Evolutionary conservation across 2,329 filamentous ascomycete genomes (phyloP).

Genomic region (Sclerotinia borealis): DNA sequence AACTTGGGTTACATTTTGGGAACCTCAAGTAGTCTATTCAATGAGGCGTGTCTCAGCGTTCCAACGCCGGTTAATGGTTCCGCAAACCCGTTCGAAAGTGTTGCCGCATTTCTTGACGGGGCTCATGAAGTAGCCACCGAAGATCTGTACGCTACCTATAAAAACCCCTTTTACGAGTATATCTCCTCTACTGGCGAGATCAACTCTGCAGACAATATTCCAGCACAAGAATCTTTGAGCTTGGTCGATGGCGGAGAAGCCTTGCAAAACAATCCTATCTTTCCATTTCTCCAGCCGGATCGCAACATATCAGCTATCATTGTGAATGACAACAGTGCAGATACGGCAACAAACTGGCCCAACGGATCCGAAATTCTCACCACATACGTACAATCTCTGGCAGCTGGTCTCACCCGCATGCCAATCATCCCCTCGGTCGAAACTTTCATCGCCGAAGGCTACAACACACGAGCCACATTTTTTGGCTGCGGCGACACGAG

Average conservation of each 20-base stretch:
- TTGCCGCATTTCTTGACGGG: slow-evolving; percentile 31
- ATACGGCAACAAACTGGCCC: slow-evolving; percentile 36
- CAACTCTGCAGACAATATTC: slow-evolving; percentile 28
- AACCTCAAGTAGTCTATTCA: slow-evolving; percentile 40
- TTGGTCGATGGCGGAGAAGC: slow-evolving; percentile 43
- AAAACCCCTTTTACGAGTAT: slow-evolving; percentile 55
- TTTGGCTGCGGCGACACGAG: slow-evolving; percentile 38
- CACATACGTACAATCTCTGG: slow-evolving; percentile 23
- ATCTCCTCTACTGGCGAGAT: slow-evolving; percentile 22
- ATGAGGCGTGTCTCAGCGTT: slow-evolving; percentile 18
- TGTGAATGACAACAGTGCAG: slow-evolving; percentile 41
- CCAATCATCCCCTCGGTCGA: slow-evolving; percentile 37
- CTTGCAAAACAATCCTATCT: slow-evolving; percentile 42
- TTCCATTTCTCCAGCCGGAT: slow-evolving; percentile 40
- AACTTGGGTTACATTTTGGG: slow-evolving; percentile 43
- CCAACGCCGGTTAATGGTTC: slow-evolving; percentile 17
- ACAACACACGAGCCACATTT: slow-evolving; percentile 32
- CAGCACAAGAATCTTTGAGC: slow-evolving; percentile 32
- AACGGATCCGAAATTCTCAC: slow-evolving; percentile 39
- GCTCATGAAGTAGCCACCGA: slow-evolving; percentile 29
- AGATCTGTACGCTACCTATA: slow-evolving; percentile 43
- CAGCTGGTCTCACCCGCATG: slow-evolving; percentile 34
- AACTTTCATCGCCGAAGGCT: slow-evolving; percentile 32
- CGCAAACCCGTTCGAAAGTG: slow-evolving; percentile 16
- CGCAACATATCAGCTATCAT: slow-evolving; percentile 38